A percentile compares a stretch with the other conserved stretches of the same genome.
Conservation (phyloP, 257 asterid genomes). For the Mentha longifolia region DNA sequence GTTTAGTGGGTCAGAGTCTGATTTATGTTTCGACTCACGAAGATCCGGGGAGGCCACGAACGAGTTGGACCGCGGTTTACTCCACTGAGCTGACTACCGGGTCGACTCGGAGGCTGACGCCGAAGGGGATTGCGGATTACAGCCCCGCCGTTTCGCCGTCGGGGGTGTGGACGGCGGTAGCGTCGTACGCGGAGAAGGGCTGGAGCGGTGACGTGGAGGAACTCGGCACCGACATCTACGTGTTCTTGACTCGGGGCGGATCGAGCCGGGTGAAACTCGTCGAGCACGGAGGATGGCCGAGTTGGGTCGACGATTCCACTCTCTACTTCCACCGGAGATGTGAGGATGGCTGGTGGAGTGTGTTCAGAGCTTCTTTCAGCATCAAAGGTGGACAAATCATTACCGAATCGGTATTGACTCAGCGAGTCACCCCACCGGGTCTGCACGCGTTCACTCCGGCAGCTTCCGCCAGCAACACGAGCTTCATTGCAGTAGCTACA, state of each 20-base stretch:
- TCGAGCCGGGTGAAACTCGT: conserved; percentile 70
- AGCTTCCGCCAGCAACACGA: conserved; percentile 53
- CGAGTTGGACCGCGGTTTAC: conserved; percentile 91
- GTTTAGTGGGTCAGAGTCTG: conserved; percentile 59
- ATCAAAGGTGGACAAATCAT: conserved; percentile 30
- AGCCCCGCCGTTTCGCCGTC: conserved; percentile 98
- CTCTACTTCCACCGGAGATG: conserved; percentile 77
- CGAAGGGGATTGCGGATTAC: conserved; percentile 67
- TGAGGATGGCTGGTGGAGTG: conserved; percentile 95
- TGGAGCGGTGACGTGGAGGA: conserved; percentile 87
- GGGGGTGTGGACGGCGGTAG: conserved; percentile 84
- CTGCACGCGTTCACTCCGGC: conserved; percentile 94
- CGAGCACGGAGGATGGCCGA: conserved; percentile 97
- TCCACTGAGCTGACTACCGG: conserved; percentile 69
- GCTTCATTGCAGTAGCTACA: conserved; percentile 78
- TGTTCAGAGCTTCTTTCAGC: conserved; percentile 53
- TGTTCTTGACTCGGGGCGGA: conserved; percentile 74
- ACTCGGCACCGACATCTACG: conserved; percentile 66
- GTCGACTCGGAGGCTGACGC: conserved; percentile 71
- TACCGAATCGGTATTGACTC: conserved; percentile 46
- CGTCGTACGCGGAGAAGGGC: conserved; percentile 71
- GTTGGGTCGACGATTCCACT: conserved; percentile 79
- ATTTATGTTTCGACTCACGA: conserved; percentile 87
- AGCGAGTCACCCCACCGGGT: conserved; percentile 87
- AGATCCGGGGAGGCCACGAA: conserved; percentile 67